Base-by-base conservation (phyloP, 2,329 filamentous ascomycete genomes). In the Aureobasidium sp. region DNA sequence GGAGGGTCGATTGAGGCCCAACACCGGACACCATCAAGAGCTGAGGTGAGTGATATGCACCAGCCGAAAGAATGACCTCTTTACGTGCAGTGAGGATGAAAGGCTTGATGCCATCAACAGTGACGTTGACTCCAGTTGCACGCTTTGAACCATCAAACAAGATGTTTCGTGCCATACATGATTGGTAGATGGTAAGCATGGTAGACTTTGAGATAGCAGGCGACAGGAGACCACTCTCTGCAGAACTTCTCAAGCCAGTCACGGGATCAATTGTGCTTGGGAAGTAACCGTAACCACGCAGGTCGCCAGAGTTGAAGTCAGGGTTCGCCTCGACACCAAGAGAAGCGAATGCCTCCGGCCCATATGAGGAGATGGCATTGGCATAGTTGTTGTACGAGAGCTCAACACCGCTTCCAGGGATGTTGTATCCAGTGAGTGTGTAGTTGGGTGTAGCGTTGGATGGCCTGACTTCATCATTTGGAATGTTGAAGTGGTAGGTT, bases 1-100 rank as follows among this genome's bases (percentile, higher is more conserved):
- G 48, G 2, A 80, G 67, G 17, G 74, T 70, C 0, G 64, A 62
- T 1, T 63, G 64, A 4, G 59, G 59, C 5, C 60, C 57, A 39
- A 64, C 57, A 12, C 62, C 64, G 24, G 62, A 64, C 1, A 66
- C 58, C 62, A 63, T 63, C 7, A 66, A 55, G 5, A 67, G 57
- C 44, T 66, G 63, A 2, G 64, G 64, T 2, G 63, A 64, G 38
- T 65, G 60, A 35, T 59, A 62, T 0, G 59, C 59, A 17, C 64
- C 63, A 19, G 62, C 60, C 19, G 58, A 62, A 12, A 65, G 24
- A 22, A 68, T 64, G 7, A 66, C 61, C 41, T 68, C 65, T 40
- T 64, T 67, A 6, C 58, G 19, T 32, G 68, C 59, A 21, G 44
- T 1, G 68, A 71, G 34, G 71, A 68, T 53, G 74, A 72, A 1